These are phyloP conservation scores for Mycena crocata DNA, from an alignment of 768 basidiomycete genomes.

Conservation along the genomic window DNA sequence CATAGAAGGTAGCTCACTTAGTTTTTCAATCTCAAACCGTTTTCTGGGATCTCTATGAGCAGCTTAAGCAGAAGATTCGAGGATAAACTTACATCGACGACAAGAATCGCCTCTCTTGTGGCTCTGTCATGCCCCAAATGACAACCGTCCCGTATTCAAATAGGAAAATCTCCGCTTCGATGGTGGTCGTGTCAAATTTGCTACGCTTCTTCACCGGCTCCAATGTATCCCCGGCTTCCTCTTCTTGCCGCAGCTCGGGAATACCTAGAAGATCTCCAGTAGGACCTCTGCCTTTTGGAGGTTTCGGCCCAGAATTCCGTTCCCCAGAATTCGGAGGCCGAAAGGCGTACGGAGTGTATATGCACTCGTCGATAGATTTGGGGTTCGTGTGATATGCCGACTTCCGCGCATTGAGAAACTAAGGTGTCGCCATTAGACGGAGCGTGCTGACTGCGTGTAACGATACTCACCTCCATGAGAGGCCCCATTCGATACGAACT, in stretches of 20 bases:
- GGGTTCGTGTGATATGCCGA: constrained; percentile 88
- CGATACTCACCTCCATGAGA: constrained; percentile 64
- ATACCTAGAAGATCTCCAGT: constrained; percentile 85
- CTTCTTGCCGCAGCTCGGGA: constrained; percentile 67
- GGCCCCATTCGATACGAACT: constrained; percentile 93
- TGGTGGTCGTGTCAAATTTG: constrained; percentile 74
- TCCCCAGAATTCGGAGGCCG: constrained; percentile 24
- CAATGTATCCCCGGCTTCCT: constrained; percentile 44
- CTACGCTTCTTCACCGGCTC: constrained; percentile 64
- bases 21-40: constrained; percentile 92
- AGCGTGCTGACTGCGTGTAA: not conserved
- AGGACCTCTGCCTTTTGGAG: constrained; percentile 31
- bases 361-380: constrained; percentile 89
- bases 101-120: constrained; percentile 90
- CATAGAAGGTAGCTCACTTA: constrained; percentile 67
- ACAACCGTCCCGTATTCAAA: constrained; percentile 96
- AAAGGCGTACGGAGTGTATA: constrained; percentile 91
- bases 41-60: constrained; percentile 62
- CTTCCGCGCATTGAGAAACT: constrained; percentile 87
- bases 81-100: constrained; percentile 80
- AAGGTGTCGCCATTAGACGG: not conserved
- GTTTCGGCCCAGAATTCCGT: constrained; percentile 3
- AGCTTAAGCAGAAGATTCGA: constrained; percentile 20
- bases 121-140: constrained; percentile 97
- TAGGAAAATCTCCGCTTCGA: constrained; percentile 90